Percentiles rank a stretch among this genome's conserved stretches.
phyloP scores from a whole-genome alignment of 2,329 filamentous ascomycete genomes.

The Lachnellula arida region DNA sequence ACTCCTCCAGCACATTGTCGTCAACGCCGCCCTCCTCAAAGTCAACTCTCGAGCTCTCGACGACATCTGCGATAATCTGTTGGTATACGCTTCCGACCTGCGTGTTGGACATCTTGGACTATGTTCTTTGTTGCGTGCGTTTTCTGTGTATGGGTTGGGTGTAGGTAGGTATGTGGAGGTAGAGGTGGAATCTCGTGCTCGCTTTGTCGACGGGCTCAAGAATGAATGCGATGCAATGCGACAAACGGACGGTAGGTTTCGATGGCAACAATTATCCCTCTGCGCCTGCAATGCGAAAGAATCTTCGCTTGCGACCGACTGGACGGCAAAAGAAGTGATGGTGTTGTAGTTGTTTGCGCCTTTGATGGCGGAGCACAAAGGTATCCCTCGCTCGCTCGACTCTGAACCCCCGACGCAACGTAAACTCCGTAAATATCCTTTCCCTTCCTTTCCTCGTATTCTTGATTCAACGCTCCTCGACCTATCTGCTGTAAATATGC shows the following conservation, averaged over 20 bases:
- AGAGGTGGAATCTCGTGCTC: background rate
- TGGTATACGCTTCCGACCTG: conserved; percentile 69
- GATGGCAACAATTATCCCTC: no score
- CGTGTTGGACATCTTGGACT: conserved; percentile 29
- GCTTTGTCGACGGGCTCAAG: background rate
- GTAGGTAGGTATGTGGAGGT: background rate
- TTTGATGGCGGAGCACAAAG: background rate
- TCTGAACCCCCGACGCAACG: conserved; percentile 6
- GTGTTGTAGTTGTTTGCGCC: background rate
- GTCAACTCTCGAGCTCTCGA: conserved; percentile 86
- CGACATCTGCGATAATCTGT: conserved; percentile 75
- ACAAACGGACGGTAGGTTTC: background rate
- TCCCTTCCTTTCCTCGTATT: background rate
- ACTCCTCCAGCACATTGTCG: conserved; percentile 76
- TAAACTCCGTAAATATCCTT: conserved; percentile 4
- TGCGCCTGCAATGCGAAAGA: no score
- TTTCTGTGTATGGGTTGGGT: background rate
- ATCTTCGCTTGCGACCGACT: no score
- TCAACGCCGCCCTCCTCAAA: conserved; percentile 97
- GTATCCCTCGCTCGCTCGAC: conserved; percentile 4
- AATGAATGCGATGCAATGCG: no score
- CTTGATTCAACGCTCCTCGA: conserved; percentile 1
- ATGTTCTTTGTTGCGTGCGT: background rate
- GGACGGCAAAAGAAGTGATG: no score
- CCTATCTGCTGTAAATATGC: conserved; percentile 11